Percentiles rank a stretch among this genome's conserved stretches.
These are phyloP conservation scores for Talaromyces nanjingensis DNA, from an alignment of 495 filamentous ascomycete genomes.

Conservation along the genomic window DNA sequence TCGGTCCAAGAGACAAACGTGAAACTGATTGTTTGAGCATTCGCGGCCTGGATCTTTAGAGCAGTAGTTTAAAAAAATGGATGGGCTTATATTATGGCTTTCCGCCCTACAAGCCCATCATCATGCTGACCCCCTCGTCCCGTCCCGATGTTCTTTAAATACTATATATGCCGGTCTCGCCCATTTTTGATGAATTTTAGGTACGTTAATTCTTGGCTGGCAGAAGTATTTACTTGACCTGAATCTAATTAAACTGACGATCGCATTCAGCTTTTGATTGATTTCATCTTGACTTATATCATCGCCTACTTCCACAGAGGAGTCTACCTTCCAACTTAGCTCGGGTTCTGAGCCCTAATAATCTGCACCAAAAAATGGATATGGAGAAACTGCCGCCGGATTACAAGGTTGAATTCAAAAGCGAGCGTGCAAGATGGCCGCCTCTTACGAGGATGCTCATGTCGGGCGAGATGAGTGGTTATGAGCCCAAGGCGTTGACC, in stretches of 20 bases:
- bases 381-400: neutral
- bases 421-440: slow-evolving; percentile 62
- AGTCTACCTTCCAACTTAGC: neutral
- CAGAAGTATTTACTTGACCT: neutral
- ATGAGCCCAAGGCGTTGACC: slow-evolving; percentile 52
- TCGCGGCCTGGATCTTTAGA: neutral
- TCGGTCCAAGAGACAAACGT: neutral
- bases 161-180: neutral
- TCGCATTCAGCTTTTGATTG: neutral
- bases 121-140: neutral
- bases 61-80: neutral
- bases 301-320: neutral
- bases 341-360: neutral
- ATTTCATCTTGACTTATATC: neutral
- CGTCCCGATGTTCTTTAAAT: neutral
- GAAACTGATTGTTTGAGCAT: neutral
- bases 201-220: neutral
- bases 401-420: slow-evolving; percentile 15
- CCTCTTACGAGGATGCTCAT: slow-evolving; percentile 61
- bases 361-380: neutral
- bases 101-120: neutral
- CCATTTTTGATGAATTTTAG: neutral
- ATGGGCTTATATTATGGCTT: neutral
- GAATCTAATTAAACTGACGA: neutral
- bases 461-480: slow-evolving; percentile 62